phyloP scores from a whole-genome alignment of 108 stramenopile species.

The Fistulifera pelliculosa region DNA sequence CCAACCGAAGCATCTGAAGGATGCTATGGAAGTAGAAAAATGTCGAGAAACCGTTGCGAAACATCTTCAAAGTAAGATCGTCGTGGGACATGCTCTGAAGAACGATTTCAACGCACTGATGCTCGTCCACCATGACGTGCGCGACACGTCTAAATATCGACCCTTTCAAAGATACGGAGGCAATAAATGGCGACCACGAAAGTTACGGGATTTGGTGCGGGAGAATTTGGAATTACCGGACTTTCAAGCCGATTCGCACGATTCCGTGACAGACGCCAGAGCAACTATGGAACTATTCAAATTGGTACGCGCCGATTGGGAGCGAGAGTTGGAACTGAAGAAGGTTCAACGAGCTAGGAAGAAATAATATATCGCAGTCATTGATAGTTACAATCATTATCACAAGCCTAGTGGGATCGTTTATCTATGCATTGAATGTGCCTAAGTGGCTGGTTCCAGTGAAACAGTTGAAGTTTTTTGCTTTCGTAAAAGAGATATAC shows the following conservation, averaged over 20 bases:
- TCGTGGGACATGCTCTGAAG: slow-evolving; percentile 93
- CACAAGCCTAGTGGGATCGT: too few relatives aligned
- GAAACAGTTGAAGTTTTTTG: too few relatives aligned
- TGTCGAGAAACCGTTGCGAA: slow-evolving; percentile 70
- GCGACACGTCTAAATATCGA: slow-evolving; percentile 90
- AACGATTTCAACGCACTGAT: slow-evolving; percentile 93
- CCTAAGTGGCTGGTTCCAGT: too few relatives aligned
- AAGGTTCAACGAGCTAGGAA: neutral
- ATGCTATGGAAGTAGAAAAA: slow-evolving; percentile 66
- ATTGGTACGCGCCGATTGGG: slow-evolving; percentile 61
- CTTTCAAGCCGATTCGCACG: slow-evolving; percentile 59
- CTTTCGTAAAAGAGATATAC: too few relatives aligned
- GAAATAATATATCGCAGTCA: neutral
- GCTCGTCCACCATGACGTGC: slow-evolving; percentile 67
- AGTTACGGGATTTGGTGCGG: slow-evolving; percentile 82
- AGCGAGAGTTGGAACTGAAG: slow-evolving; percentile 21
- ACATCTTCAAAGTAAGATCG: slow-evolving; percentile 70
- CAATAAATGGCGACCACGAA: slow-evolving; percentile 83
- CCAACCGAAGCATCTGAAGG: slow-evolving; percentile 61
- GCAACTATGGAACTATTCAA: slow-evolving; percentile 83
- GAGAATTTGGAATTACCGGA: slow-evolving; percentile 64
- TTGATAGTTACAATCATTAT: neutral
- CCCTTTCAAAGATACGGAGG: slow-evolving; percentile 74
- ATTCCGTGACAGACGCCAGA: slow-evolving; percentile 73
- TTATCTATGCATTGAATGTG: too few relatives aligned